Evolutionary conservation across 2,329 filamentous ascomycete species (phyloP), one percentile per base, ranked within the genome.

Genomic region (Sporothrix schenckii): DNA sequence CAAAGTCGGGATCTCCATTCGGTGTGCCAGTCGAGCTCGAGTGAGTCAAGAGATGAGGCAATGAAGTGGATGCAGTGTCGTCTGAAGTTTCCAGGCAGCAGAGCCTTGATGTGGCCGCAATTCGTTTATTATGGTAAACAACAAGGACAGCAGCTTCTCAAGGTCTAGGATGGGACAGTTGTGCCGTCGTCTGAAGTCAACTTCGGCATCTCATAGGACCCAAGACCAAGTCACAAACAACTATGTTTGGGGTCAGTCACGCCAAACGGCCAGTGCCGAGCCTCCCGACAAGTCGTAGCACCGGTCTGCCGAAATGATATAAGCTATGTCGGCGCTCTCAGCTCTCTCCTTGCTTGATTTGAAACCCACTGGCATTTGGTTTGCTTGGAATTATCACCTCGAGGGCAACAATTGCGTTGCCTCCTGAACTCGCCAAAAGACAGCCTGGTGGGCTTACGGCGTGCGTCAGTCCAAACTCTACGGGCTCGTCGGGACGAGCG

Each of bases 381-480:
- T 41, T 58, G 54, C 30, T 41, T 58, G 10, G 19, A 58, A 41
- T 41, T 41, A 4, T 30, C 54, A 21, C 39, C 11, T 58, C 11
- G 30, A 21, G 4, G 16, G 11, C 30, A 58, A 4, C 19, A 21
- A n/a, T n/a, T 34, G 7, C 9, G n/a, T 4, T 58, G 19, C 39
- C 19, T 30, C 21, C 54, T 41, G 54, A 19, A 41, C 39, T 63
- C 58, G 13, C 21, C 21, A n/a, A 47, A 27, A 27, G 58, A 27
- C 39, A 47, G 39, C 39, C 13, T 47, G 58, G 58, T 10, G n/a
- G 21, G 58, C 39, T 63, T 63, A 63, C 58, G 21, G 21, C 39
- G 13, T 63, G 58, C 58, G 58, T 63, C 39, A 63, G 19, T 44
- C 58, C 58, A 21, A 16, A 9, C 13, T 21, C 44, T 34, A 21